Evolutionary conservation across 2,329 filamentous ascomycete species (phyloP).

Genomic region (Penicillium sclerotigenum): DNA sequence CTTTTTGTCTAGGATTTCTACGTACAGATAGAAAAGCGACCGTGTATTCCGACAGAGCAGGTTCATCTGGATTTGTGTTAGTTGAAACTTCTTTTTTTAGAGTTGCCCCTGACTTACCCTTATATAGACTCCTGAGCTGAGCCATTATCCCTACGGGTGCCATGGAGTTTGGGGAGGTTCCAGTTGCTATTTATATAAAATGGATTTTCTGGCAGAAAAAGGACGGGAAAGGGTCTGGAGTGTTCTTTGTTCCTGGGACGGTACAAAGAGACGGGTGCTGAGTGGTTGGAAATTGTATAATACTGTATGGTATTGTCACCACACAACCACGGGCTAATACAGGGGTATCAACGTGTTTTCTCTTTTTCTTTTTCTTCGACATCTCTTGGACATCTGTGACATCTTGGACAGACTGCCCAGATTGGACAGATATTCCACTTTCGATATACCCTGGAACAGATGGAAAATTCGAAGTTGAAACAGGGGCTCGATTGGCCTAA

Average conservation of each 20-base stretch:
- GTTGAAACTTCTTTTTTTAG: not conserved
- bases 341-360: not conserved
- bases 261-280: not conserved
- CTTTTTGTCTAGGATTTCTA: conserved; percentile 6
- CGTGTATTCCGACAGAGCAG: conserved; percentile 36
- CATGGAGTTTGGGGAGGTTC: conserved; percentile 23
- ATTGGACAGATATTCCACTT: too few species aligned
- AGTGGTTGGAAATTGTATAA: not conserved
- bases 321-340: not conserved
- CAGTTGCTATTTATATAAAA: conserved; percentile 4
- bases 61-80: conserved; percentile 31
- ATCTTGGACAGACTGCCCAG: too few species aligned
- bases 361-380: not conserved
- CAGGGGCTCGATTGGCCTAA: too few species aligned
- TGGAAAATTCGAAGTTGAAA: too few species aligned
- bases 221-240: not conserved
- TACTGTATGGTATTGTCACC: conserved; percentile 6
- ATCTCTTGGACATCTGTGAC: too few species aligned
- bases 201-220: not conserved
- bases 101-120: conserved; percentile 22
- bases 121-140: conserved; percentile 34
- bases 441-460: too few species aligned
- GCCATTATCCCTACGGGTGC: conserved; percentile 34
- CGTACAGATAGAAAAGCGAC: conserved; percentile 42
- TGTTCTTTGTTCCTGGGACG: conserved; percentile 12